phyloP scores from a whole-genome alignment of 2,329 filamentous ascomycete species.

The Hirsutella rhossiliensis region DNA sequence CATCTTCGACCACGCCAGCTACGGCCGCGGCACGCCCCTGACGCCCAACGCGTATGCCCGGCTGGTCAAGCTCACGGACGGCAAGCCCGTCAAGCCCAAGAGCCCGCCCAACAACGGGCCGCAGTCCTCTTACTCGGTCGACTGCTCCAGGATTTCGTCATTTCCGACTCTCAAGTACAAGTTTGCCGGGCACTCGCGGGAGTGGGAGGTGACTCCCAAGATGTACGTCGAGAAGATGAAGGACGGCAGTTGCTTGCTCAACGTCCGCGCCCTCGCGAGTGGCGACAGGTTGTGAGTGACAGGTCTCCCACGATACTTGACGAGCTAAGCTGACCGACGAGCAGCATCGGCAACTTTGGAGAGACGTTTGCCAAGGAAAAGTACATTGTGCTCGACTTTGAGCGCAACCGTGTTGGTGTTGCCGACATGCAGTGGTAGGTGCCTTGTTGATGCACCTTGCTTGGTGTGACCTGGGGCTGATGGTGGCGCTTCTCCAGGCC shows the following conservation, averaged over 20 bases:
- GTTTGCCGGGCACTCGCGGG: constrained; percentile 5
- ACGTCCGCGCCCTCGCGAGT: constrained; percentile 6
- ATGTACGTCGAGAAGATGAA: constrained; percentile 7
- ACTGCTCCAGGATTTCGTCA: constrained; percentile 3
- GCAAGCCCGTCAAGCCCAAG: constrained; percentile 4
- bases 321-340: not conserved
- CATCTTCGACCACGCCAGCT: constrained; percentile 10
- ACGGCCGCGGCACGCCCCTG: constrained; percentile 7
- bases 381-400: constrained; percentile 7
- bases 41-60: constrained; percentile 7
- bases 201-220: constrained; percentile 5
- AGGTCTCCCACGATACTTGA: not conserved
- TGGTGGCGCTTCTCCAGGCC: not conserved
- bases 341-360: constrained; percentile 9
- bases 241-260: constrained; percentile 7
- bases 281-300: constrained; percentile 8
- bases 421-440: constrained; percentile 4
- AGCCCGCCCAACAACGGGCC: constrained; percentile 9
- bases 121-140: constrained; percentile 7
- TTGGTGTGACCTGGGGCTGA: not conserved
- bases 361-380: constrained; percentile 10
- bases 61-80: constrained; percentile 6
- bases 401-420: constrained; percentile 4
- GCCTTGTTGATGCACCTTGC: not conserved
- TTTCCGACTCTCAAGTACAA: constrained; percentile 6